Evolutionary conservation across 2,329 filamentous ascomycete species (phyloP).

Genomic region (Alternaria novae-zelandiae): DNA sequence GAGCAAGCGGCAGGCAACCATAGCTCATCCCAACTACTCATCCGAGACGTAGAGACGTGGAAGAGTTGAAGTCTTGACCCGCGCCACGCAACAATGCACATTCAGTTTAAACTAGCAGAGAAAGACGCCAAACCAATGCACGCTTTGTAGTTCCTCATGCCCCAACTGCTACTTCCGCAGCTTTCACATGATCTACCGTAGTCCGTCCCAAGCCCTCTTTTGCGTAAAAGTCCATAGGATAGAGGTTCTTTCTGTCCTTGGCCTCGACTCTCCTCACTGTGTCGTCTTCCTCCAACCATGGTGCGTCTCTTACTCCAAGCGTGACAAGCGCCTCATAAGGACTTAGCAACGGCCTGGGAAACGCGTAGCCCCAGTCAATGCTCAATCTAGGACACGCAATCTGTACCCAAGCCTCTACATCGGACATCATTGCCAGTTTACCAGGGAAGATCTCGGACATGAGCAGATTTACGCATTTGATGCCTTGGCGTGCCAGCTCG

Average conservation of each 20-base stretch:
- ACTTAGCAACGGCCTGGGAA: slow-evolving; percentile 84
- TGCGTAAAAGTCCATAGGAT: slow-evolving; percentile 98
- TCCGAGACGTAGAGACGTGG: not conserved
- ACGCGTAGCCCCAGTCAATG: slow-evolving; percentile 99
- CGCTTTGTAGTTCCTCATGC: not conserved
- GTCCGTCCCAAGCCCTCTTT: slow-evolving; percentile 88
- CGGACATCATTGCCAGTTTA: slow-evolving; percentile 88
- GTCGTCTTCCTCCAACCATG: slow-evolving; percentile 64
- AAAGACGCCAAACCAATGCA: not conserved
- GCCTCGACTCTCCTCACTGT: slow-evolving; percentile 34
- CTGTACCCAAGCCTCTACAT: slow-evolving; percentile 98
- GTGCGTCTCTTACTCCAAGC: slow-evolving; percentile 75
- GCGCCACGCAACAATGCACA: not conserved
- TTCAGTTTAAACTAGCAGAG: not conserved
- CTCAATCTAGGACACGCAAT: slow-evolving; percentile 95
- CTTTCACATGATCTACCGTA: slow-evolving; percentile 50
- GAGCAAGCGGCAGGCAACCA: not conserved
- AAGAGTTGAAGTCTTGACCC: rapidly evolving
- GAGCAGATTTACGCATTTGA: slow-evolving; percentile 83
- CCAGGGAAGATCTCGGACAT: slow-evolving; percentile 96
- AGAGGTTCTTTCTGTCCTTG: slow-evolving; percentile 65
- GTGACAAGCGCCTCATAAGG: slow-evolving; percentile 95
- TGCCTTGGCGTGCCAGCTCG: slow-evolving; percentile 71
- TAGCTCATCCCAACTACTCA: not conserved
- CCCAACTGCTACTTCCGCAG: slow-evolving; percentile 19